Base-by-base conservation (phyloP, 2,329 filamentous ascomycete genomes). In the Biscogniauxia marginata region DNA sequence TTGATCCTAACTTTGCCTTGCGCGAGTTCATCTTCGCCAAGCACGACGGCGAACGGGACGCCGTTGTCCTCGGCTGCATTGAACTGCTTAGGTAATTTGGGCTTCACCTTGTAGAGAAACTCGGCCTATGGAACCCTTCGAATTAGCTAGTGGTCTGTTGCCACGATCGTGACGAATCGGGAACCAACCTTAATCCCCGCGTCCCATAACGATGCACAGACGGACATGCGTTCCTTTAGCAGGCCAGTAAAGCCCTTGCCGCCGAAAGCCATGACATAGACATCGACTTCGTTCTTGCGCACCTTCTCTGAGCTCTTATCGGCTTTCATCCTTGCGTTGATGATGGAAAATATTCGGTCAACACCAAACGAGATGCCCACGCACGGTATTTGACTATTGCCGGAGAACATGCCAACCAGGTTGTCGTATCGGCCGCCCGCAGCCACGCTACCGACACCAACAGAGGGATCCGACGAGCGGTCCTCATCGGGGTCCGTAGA, bases 231-330 rank as follows among this genome's bases (percentile, higher is more conserved):
- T 78, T 97, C 89, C 63, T 86, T 85, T 53, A 96, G 76, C 61
- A 96, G 79, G 47, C 91, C 91, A 16, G 82, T 88, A 73, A 93
- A 93, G 19, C 87, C 89, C 75, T 93, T 93, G 52, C 90, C 89
- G 53, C 91, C 93, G 69, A 97, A 92, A 0, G 92, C 92, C 92
- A 98, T 98, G 68, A 98, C 89, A 74, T 86, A 97, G 47, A 93
- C 92, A 69, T 98, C 93, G 2, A 93, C 88, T 65, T 95, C 89
- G 68, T 87, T 91, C 62, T 81, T 80, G 61, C 89, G 79, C 52
- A 86, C 76, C 24, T 75, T 64, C 19, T 80, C 74, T n/a, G 75
- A 73, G 24, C 30, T 63, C 52, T 66, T 64, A 47, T 65, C 60
- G 22, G 63, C 83, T 59, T 84, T 85, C 71, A 91, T 58, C 23